Conservation (phyloP, 2,329 filamentous ascomycete species). For the Diplocarpon mali region DNA sequence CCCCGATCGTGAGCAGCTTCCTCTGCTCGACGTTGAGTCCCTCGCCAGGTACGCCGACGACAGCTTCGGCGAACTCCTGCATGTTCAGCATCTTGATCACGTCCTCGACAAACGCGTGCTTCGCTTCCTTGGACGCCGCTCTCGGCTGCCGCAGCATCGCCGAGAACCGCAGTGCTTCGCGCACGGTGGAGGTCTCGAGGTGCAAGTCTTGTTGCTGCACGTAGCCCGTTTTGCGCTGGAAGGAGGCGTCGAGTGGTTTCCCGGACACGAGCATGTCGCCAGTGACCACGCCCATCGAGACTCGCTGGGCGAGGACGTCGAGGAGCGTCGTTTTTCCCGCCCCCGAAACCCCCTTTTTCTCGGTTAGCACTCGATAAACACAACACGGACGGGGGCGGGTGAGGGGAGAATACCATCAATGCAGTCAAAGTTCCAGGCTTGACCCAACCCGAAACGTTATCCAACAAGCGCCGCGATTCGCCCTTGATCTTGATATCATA, state of each 20-base stretch:
- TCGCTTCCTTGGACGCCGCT: constrained; percentile 60
- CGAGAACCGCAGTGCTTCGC: constrained; percentile 74
- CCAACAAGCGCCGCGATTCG: constrained; percentile 52
- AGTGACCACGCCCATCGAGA: constrained; percentile 79
- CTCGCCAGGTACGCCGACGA: constrained; percentile 85
- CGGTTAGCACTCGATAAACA: too few relatives aligned
- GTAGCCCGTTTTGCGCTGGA: constrained; percentile 88
- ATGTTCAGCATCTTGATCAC: constrained; percentile 88
- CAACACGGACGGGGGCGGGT: too few relatives aligned
- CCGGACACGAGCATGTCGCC: constrained; percentile 56
- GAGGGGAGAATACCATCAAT: constrained; percentile 36
- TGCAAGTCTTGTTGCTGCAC: constrained; percentile 92
- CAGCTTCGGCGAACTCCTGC: constrained; percentile 80
- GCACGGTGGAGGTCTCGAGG: constrained; percentile 71
- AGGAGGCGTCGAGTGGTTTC: constrained; percentile 41
- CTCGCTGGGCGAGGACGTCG: constrained; percentile 69
- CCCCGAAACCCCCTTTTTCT: constrained; percentile 45
- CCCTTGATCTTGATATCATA: constrained; percentile 66
- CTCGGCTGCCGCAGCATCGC: constrained; percentile 78
- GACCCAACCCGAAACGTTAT: constrained; percentile 63
- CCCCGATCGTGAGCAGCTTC: constrained; percentile 80
- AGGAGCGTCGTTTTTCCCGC: constrained; percentile 81
- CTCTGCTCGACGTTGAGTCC: constrained; percentile 65
- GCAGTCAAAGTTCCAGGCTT: constrained; percentile 61
- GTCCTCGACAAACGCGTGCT: constrained; percentile 79